Evolutionary conservation across 73 alveolate genomes (phyloP), one percentile per base, ranked within the genome.

Genomic region (Paramecium tetraurelia): DNA sequence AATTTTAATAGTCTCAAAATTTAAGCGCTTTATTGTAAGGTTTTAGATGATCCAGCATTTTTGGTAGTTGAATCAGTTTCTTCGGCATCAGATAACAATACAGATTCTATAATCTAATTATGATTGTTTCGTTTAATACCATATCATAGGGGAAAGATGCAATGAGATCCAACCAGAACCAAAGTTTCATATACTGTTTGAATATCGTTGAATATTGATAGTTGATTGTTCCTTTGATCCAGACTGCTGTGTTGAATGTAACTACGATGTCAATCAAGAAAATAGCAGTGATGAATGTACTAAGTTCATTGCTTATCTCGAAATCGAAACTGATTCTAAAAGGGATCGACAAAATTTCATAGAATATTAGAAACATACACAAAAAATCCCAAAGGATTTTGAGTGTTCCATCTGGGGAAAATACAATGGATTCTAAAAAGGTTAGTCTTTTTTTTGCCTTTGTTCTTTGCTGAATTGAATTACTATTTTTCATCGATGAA

Each of bases 151-250:
- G 95, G 72, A 95, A 58, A 21, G 96, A 87, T 31, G 97, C 70
- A 71, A 72, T 22, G 1, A 89, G 40, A 58, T 72, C 98, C 14
- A 95, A 16, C 92, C 95, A 72, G 31, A 95, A 95, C 96, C 97
- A 95, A 14, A 80, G 18, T 86, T 85, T 95, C n/a, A 95, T 33
- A 72, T 95, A 95, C 29, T 84, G 57, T 29, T n/a, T 6, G 50
- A 58, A 36, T 22, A 95, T 95, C 11, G 16, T 33, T 14, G 85
- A 69, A 44, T 96, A 18, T 36, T 95, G 58, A 58, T 71, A 59
- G 21, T 87, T 50, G 29, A 95, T 85, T 31, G 70, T 29, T 18
- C 98, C 98, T 16, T 95, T 92, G 2, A 92, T 43, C 86, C 85
- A 94, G 41, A 84, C 89, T 8, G 96, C 98, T 12, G 97, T 92